Base-by-base conservation (phyloP, 208 protist genomes). In the Crithidia mellificae region DNA sequence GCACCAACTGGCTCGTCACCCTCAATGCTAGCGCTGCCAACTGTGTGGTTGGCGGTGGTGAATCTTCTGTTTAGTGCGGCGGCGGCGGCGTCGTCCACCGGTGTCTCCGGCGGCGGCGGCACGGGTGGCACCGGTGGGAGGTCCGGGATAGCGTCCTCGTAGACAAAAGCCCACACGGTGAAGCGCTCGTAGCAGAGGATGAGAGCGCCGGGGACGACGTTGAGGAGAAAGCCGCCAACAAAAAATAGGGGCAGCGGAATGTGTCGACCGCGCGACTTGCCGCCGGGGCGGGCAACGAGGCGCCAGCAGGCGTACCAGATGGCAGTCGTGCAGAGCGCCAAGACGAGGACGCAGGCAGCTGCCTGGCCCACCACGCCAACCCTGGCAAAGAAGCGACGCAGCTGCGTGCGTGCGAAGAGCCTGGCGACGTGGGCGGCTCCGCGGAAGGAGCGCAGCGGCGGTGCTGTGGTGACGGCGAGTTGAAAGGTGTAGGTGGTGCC, bases 401-500 rank as follows among this genome's bases (percentile, higher is more conserved):
- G 30, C 34, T 49, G 59, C 8, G 20, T 27, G 6, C 11, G 11
- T 17, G 67, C 22, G 24, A 66, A 57, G 30, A 74, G 58, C 6
- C 22, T 30, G 19, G 11, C 17, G 25, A 63, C 41, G 38, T 51
- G 39, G 9, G 36, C 51, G 27, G 47, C 44, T 17, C 68, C 58
- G 36, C 22, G 24, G 4, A 62, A 1, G 17, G 59, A 67, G 34
- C 39, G 43, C 19, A 67, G 51, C 7, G 59, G 39, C 15, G 68
- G 59, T 15, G 34, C 24, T 8, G 66, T 52, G 11, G 58, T 32
- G 6, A 74, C 43, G 38, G 52, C 57, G 15, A 74, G 34, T 22
- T 74, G 51, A 19, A 74, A 55, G 17, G 68, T 36, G 56, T 77
- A 77, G 38, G 53, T 19, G 19, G 36, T 36, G 41, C 58, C 56